phyloP scores from a whole-genome alignment of 495 filamentous ascomycete genomes.

The Parathielavia appendiculata region DNA sequence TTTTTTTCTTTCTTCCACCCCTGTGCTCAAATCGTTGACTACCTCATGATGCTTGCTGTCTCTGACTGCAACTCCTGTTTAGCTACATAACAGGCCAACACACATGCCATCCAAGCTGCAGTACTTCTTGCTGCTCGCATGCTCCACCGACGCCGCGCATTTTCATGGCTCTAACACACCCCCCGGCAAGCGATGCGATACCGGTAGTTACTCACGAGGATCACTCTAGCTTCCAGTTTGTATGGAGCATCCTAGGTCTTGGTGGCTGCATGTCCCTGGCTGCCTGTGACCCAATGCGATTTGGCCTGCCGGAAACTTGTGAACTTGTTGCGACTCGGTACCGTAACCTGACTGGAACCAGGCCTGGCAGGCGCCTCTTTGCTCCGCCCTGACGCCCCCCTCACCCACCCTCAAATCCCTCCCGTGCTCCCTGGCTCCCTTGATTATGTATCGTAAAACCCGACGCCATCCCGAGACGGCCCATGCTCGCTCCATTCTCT shows the following conservation, averaged over 20 bases:
- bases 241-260: slow-evolving; percentile 14
- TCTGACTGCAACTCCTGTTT: slow-evolving; percentile 2
- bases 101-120: slow-evolving; percentile 1
- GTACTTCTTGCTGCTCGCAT: slow-evolving; percentile 3
- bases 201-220: slow-evolving; percentile 24
- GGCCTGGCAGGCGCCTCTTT: slow-evolving; percentile 19
- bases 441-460: slow-evolving; percentile 28
- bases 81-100: not conserved
- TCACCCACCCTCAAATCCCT: slow-evolving; percentile 7
- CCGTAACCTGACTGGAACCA: slow-evolving; percentile 20
- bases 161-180: slow-evolving; percentile 18
- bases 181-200: slow-evolving; percentile 25
- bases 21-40: not conserved
- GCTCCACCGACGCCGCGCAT: slow-evolving; percentile 14
- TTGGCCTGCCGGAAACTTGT: slow-evolving; percentile 21
- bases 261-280: slow-evolving; percentile 19
- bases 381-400: slow-evolving; percentile 20
- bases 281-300: slow-evolving; percentile 27
- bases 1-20: not conserved
- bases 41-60: not conserved
- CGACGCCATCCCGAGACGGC: slow-evolving; percentile 25
- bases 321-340: slow-evolving; percentile 28
- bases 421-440: not conserved
- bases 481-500: slow-evolving; percentile 6
- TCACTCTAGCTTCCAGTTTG: slow-evolving; percentile 14